Evolutionary conservation across 345 rosid genomes (phyloP), one percentile per base, ranked within the genome.

Genomic region (Eucalyptus sp.): DNA sequence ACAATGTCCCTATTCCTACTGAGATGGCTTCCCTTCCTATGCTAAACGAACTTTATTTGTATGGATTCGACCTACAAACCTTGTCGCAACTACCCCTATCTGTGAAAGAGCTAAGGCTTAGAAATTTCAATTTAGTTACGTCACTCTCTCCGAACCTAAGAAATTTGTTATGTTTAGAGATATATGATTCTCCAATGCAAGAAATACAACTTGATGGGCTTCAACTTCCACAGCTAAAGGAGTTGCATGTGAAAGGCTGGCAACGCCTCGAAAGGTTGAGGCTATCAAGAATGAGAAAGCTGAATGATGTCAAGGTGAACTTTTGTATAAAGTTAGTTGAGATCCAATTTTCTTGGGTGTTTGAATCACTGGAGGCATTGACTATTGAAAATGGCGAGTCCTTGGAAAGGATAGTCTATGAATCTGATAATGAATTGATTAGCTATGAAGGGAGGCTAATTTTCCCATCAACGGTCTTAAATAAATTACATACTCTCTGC

Each of bases 361-460:
- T 25, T 0, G 4, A 60, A 60, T 60, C 66, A 60, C 3, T 25
- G 2, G 66, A 25, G 64, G 1, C 0, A 7, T 66, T 66, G 41
- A 1, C 2, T 4, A n/a, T 66, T 14, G 0, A 0, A 2, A 0
- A 0, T 2, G 2, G 20, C 20, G 0, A 15, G 12, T 66, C 79
- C 43, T 31, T 66, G 1, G 41, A 31, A 16, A 66, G 43, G 43
- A 1, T 66, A 31, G 79, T 16, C 8, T 66, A 66, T 8, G 12
- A 66, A 20, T 0, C 6, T 16, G 12, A 3, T 8, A 16, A 16
- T 31, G 22, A 8, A 3, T 66, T 7, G 22, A 66, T 31, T 8
- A 66, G 41, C 16, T 8, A 1, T 31, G 43, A 31, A 16, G 43
- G 79, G 11, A 16, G 24, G 2, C 43, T 66, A 16, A 31, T 66